Conservation (phyloP, 192 early-diverging fungal genomes). For the Backusella macrospora region DNA sequence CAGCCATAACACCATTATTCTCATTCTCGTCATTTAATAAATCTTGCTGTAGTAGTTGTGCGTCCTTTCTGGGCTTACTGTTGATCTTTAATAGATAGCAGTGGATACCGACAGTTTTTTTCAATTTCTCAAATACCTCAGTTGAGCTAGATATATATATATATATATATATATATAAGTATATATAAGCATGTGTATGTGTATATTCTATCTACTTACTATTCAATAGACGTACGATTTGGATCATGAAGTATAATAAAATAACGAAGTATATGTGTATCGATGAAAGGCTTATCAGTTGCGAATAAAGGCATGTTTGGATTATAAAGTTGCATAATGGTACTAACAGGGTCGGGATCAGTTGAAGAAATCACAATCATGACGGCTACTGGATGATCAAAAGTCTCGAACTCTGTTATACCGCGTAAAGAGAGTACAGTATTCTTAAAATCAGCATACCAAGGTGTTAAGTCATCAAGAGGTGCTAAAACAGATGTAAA, state of each 20-base stretch:
- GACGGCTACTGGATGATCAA: constrained; percentile 92
- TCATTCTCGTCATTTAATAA: not conserved
- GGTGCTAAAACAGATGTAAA: constrained; percentile 33
- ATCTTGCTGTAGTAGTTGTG: constrained; percentile 3
- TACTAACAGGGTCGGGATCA: constrained; percentile 74
- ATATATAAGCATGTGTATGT: not conserved
- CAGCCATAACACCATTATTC: not conserved
- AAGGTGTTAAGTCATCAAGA: constrained; percentile 70
- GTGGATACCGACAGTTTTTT: constrained; percentile 64
- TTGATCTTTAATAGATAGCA: constrained; percentile 67
- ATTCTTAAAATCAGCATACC: constrained; percentile 81
- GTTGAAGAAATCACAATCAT: constrained; percentile 66
- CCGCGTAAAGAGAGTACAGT: constrained; percentile 62
- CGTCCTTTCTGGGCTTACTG: constrained; percentile 35
- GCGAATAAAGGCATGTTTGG: constrained; percentile 54
- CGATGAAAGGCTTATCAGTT: constrained; percentile 73
- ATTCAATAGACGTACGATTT: constrained; percentile 49
- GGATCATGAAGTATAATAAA: constrained; percentile 89
- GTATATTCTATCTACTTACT: constrained; percentile 42
- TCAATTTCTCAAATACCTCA: constrained; percentile 62
- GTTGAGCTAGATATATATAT: constrained; percentile 50
- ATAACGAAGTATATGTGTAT: constrained; percentile 78
- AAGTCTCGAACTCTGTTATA: constrained; percentile 88
- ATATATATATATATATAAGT: not conserved
- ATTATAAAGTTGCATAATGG: constrained; percentile 62